phyloP scores from a whole-genome alignment of 306 rosid genomes.

The Corylus avellana region DNA sequence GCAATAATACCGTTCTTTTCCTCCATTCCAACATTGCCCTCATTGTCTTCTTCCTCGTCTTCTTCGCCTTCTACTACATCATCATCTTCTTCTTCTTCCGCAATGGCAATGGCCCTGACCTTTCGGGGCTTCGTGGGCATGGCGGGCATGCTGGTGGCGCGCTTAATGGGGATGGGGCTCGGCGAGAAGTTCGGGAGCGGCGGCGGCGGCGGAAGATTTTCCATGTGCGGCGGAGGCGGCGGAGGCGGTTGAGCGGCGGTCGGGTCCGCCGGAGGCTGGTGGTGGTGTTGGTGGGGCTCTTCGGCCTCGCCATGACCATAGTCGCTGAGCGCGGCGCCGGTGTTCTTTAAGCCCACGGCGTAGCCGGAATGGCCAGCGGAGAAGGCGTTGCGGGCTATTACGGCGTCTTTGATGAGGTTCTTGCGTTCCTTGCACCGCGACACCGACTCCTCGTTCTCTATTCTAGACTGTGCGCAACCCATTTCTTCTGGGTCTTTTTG shows the following conservation, averaged over 20 bases:
- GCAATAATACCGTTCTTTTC: background rate
- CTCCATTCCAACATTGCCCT: background rate
- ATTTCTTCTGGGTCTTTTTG: constrained; percentile 23
- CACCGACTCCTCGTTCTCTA: constrained; percentile 87
- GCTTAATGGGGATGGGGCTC: constrained; percentile 44
- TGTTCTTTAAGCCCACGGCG: constrained; percentile 61
- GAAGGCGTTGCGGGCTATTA: constrained; percentile 74
- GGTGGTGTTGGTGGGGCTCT: constrained; percentile 32
- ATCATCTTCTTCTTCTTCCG: constrained; percentile 44
- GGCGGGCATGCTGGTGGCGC: constrained; percentile 64
- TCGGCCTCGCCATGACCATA: constrained; percentile 75
- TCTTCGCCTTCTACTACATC: constrained; percentile 27
- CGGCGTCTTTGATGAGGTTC: constrained; percentile 69
- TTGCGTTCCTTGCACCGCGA: constrained; percentile 73
- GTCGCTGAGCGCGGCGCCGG: constrained; percentile 87
- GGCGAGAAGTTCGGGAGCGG: constrained; percentile 72
- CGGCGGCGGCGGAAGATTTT: constrained; percentile 64
- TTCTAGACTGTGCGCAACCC: constrained; percentile 89
- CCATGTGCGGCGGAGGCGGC: constrained; percentile 51
- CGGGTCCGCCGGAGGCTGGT: constrained; percentile 27
- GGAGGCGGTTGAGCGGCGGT: constrained; percentile 50
- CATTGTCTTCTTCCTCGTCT: constrained; percentile 18
- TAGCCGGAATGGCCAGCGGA: constrained; percentile 86
- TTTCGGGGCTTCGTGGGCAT: constrained; percentile 37
- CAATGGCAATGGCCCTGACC: constrained; percentile 38